phyloP scores from a whole-genome alignment of 768 basidiomycete species.

The Suillus weaverae region DNA sequence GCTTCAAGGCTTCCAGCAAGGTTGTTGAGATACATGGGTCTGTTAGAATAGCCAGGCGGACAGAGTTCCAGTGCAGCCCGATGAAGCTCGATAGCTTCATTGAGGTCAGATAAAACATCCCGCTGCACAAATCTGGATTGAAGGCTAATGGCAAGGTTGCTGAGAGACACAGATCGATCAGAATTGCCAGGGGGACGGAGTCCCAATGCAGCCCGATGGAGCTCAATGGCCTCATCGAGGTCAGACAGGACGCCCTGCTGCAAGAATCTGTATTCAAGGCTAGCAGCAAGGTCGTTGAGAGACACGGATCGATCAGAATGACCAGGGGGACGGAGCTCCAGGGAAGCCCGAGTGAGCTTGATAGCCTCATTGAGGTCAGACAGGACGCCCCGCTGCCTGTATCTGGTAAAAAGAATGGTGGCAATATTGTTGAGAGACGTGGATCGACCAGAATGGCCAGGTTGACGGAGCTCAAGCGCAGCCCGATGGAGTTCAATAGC shows the following conservation, averaged over 20 bases:
- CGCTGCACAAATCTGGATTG: conserved; percentile 12
- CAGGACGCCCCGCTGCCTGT: not conserved
- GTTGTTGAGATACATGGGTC: conserved; percentile 6
- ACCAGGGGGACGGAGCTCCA: conserved; percentile 1
- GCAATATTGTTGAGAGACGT: conserved; percentile 8
- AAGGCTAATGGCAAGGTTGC: conserved; percentile 15
- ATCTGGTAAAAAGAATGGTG: conserved; percentile 8
- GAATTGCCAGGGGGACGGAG: conserved; percentile 1
- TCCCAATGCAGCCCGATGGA: not conserved
- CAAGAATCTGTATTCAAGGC: not conserved
- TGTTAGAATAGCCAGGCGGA: not conserved
- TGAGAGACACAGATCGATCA: not conserved
- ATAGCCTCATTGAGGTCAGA: conserved; percentile 19
- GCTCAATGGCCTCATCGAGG: conserved; percentile 2
- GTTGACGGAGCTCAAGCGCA: conserved; percentile 8
- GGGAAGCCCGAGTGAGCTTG: not conserved
- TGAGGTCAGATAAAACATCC: conserved; percentile 11
- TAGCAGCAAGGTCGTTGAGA: conserved; percentile 14
- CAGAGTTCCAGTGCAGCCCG: not conserved
- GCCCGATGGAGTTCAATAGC: conserved; percentile 10
- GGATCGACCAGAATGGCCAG: conserved; percentile 12
- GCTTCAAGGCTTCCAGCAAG: conserved; percentile 11
- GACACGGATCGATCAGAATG: not conserved
- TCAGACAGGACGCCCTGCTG: not conserved
- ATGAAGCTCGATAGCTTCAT: conserved; percentile 3